Evolutionary conservation across 176 grass and related monocot species (phyloP).

Genomic region (Saccharum officinarum): DNA sequence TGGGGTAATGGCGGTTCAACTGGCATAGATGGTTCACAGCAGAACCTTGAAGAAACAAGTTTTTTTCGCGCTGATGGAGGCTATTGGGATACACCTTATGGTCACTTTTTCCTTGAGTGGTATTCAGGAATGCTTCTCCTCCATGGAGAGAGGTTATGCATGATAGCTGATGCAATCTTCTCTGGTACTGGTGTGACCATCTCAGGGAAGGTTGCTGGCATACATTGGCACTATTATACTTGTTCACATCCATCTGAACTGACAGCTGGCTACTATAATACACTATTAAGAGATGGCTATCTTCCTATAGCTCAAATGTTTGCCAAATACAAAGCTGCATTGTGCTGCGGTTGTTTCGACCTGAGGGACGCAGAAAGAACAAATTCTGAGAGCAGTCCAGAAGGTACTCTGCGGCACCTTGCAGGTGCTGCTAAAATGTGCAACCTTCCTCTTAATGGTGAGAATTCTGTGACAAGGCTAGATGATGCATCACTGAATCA

Average conservation of each 20-base stretch:
- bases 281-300: constrained; percentile 71
- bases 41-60: constrained; percentile 47
- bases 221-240: constrained; percentile 72
- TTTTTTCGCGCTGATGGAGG: constrained; percentile 58
- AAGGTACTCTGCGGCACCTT: constrained; percentile 65
- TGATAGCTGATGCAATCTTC: constrained; percentile 51
- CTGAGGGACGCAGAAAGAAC: constrained; percentile 48
- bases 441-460: constrained; percentile 62
- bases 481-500: constrained; percentile 65
- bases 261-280: constrained; percentile 78
- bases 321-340: constrained; percentile 47
- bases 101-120: constrained; percentile 77
- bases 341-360: constrained; percentile 69
- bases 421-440: constrained; percentile 54
- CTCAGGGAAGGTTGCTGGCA: constrained; percentile 62
- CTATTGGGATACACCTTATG: constrained; percentile 66
- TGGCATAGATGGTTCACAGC: constrained; percentile 17
- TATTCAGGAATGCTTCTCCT: constrained; percentile 73
- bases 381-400: constrained; percentile 60
- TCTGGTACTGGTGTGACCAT: constrained; percentile 55
- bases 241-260: constrained; percentile 72
- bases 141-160: constrained; percentile 74
- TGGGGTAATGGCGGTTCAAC: constrained; percentile 44
- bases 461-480: constrained; percentile 53
- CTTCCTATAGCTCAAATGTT: constrained; percentile 74